Evolutionary conservation across 306 rosid genomes (phyloP).

Genomic region (Begonia fuchsioides): DNA sequence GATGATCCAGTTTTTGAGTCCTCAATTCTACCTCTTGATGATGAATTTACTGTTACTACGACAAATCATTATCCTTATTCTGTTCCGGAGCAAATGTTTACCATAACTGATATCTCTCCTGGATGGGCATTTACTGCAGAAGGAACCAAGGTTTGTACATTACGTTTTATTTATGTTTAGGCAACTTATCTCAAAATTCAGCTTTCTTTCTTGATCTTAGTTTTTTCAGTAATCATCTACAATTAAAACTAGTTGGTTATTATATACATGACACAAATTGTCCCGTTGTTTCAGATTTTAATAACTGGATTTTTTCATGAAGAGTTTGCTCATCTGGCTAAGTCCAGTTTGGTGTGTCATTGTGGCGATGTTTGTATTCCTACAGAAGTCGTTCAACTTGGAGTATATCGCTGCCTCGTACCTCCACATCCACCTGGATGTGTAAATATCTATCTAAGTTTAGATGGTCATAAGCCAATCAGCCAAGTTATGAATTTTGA

Average conservation of each 20-base stretch:
- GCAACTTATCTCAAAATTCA: no score
- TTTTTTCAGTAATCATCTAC: no score
- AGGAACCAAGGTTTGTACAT: conserved; percentile 62
- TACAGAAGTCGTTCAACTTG: conserved; percentile 59
- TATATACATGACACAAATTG: neutral
- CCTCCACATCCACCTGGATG: conserved; percentile 48
- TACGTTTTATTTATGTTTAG: no score
- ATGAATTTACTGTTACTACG: conserved; percentile 21
- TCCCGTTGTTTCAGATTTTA: conserved; percentile 48
- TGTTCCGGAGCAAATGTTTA: conserved; percentile 55
- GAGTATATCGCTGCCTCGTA: conserved; percentile 71
- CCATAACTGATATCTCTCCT: conserved; percentile 66
- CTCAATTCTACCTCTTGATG: conserved; percentile 26
- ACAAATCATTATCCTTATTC: conserved; percentile 35
- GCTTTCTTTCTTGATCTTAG: no score
- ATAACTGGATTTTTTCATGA: conserved; percentile 57
- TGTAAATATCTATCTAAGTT: conserved; percentile 51
- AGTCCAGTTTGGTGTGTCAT: conserved; percentile 46
- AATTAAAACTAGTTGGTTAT: no score
- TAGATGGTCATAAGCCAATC: conserved; percentile 74
- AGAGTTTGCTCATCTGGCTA: conserved; percentile 41
- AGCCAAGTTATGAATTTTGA: conserved; percentile 75
- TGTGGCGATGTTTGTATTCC: conserved; percentile 54
- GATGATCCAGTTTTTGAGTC: conserved; percentile 41
- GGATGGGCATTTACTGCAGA: conserved; percentile 64